A percentile compares a stretch with the other conserved stretches of the same genome.
Conservation (phyloP, 1,284 basidiomycete genomes). For the Pseudozyma sp. region DNA sequence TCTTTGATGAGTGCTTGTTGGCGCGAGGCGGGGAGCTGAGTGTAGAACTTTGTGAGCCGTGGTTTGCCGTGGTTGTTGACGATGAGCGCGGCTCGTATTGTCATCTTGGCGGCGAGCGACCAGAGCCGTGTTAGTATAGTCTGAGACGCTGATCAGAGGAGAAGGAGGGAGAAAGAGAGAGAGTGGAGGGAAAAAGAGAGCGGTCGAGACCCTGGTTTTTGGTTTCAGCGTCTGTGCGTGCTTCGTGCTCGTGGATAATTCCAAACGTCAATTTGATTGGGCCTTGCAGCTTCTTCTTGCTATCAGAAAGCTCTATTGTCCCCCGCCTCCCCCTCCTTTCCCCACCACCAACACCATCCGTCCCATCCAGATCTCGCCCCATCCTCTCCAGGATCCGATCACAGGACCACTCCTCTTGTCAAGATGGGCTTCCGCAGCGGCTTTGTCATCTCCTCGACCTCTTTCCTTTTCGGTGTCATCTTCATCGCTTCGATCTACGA, state of each 20-base stretch:
- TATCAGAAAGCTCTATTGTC: background rate
- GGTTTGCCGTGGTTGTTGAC: constrained; percentile 90
- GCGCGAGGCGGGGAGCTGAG: constrained; percentile 57
- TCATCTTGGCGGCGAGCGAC: constrained; percentile 67
- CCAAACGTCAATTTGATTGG: constrained; percentile 7
- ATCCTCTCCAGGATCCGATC: background rate
- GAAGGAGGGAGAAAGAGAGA: too few species aligned
- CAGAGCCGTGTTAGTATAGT: too few species aligned
- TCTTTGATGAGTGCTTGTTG: constrained; percentile 64
- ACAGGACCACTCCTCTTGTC: constrained; percentile 8
- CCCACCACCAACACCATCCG: background rate
- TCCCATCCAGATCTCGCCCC: background rate
- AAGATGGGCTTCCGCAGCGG: constrained; percentile 68
- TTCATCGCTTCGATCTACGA: constrained; percentile 66
- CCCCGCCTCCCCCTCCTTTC: background rate
- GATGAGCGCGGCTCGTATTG: constrained; percentile 89
- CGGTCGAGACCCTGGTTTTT: background rate
- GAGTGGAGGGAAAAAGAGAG: too few species aligned
- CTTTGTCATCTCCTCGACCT: constrained; percentile 60
- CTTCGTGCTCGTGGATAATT: background rate
- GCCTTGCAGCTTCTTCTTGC: constrained; percentile 3
- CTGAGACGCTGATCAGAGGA: too few species aligned
- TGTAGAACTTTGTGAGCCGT: constrained; percentile 94
- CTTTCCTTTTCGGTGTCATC: constrained; percentile 65
- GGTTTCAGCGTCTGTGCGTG: background rate